Percentiles rank a stretch among this genome's conserved stretches.
Conservation (phyloP, 1,284 basidiomycete species). For the Tylopilus orsonianus region DNA sequence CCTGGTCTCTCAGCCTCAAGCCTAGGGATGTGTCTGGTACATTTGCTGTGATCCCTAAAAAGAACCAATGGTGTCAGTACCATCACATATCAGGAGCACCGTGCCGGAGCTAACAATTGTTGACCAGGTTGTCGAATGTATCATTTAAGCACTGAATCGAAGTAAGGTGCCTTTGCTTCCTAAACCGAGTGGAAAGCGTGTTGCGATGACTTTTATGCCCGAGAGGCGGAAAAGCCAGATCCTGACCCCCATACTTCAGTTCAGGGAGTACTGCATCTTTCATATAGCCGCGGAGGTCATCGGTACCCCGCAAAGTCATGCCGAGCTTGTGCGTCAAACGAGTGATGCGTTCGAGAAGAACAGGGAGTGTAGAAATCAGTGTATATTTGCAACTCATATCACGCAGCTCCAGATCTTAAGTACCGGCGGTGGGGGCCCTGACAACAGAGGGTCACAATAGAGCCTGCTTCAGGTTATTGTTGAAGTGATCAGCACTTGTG, state of each 20-base stretch:
- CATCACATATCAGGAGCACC: neutral
- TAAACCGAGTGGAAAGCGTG: constrained; percentile 37
- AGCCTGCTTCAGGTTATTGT: constrained; percentile 21
- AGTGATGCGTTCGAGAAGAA: neutral
- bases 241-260: constrained; percentile 33
- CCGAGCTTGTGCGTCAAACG: neutral
- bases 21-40: constrained; percentile 32
- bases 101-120: constrained; percentile 25
- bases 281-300: constrained; percentile 41
- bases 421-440: constrained; percentile 14
- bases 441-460: constrained; percentile 28
- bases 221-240: constrained; percentile 31
- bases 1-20: constrained; percentile 27
- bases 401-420: constrained; percentile 21
- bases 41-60: constrained; percentile 29
- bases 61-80: constrained; percentile 8
- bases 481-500: neutral
- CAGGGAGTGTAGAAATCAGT: constrained; percentile 1
- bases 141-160: constrained; percentile 26
- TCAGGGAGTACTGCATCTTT: constrained; percentile 39
- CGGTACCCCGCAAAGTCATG: constrained; percentile 34
- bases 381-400: constrained; percentile 4
- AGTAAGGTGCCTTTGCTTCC: constrained; percentile 37
- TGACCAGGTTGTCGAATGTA: constrained; percentile 30
- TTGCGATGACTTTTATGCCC: constrained; percentile 41